Evolutionary conservation across 176 grass and related monocot species (phyloP).

Genomic region (Triticum timopheevii): DNA sequence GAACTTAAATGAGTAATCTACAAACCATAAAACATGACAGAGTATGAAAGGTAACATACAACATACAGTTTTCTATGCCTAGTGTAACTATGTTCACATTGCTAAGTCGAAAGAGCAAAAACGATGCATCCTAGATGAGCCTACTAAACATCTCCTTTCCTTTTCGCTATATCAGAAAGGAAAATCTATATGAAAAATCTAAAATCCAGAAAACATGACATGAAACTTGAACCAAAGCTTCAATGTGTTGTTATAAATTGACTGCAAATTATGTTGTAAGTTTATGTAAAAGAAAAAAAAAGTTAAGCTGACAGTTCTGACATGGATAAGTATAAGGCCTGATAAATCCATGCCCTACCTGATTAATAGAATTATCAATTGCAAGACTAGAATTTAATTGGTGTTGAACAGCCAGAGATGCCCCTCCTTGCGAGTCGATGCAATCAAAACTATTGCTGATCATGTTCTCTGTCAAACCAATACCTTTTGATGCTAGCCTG

Average conservation of each 20-base stretch:
- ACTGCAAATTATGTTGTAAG: not conserved
- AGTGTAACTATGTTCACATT: not conserved
- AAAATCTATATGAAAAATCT: not conserved
- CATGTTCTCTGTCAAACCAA: constrained; percentile 22
- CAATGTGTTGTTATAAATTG: not conserved
- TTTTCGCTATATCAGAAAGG: not conserved
- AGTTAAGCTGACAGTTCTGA: not conserved
- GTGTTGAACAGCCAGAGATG: constrained; percentile 27
- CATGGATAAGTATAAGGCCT: not conserved
- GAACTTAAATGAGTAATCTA: too few species aligned
- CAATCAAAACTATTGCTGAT: constrained; percentile 22
- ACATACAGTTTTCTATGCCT: constrained; percentile 10
- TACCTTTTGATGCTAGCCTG: too few species aligned
- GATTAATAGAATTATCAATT: constrained; percentile 25
- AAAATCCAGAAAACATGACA: not conserved
- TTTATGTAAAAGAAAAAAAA: not conserved
- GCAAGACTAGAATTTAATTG: constrained; percentile 22
- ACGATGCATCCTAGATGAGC: not conserved
- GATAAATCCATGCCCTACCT: constrained; percentile 18
- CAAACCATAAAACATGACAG: too few species aligned
- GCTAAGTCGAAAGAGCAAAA: not conserved
- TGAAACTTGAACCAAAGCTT: constrained; percentile 23
- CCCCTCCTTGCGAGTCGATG: constrained; percentile 7
- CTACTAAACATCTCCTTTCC: not conserved
- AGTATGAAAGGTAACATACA: not conserved